A percentile compares a stretch with the other conserved stretches of the same genome.
These are phyloP conservation scores for Panicum hallii DNA, from an alignment of 202 grass and related monocot species.

Conservation along the genomic window DNA sequence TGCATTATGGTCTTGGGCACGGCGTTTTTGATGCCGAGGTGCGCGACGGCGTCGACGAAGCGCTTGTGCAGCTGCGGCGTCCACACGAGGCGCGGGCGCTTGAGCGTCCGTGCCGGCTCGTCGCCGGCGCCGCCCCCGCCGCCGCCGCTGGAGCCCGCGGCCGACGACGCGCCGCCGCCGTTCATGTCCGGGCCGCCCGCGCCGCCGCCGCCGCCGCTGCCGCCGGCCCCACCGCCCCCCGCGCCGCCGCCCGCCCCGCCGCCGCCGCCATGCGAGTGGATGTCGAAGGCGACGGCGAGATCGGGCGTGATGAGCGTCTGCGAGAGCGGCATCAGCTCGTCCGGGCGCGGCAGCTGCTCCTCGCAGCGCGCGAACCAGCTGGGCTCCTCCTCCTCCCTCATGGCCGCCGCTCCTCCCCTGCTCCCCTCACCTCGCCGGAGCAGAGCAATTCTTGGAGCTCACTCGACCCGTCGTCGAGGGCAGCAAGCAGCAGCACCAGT, in stretches of 20 bases:
- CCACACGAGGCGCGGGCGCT: slow-evolving; percentile 94
- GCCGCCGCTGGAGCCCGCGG: slow-evolving; percentile 55
- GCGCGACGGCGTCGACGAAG: slow-evolving; percentile 95
- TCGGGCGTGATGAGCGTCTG: slow-evolving; percentile 90
- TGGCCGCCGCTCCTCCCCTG: not conserved
- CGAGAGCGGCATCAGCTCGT: slow-evolving; percentile 93
- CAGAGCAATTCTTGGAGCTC: slow-evolving; percentile 33
- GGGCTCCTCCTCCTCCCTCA: slow-evolving; percentile 93
- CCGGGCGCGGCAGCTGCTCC: slow-evolving; percentile 85
- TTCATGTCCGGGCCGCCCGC: slow-evolving; percentile 50
- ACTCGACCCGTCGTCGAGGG: not conserved
- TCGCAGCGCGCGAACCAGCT: slow-evolving; percentile 92
- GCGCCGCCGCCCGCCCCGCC: not conserved
- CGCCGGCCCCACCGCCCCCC: too few species aligned
- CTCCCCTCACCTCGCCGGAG: not conserved
- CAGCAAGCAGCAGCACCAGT: not conserved
- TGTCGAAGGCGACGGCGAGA: slow-evolving; percentile 96
- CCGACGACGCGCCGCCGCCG: slow-evolving; percentile 57
- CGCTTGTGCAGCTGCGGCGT: slow-evolving; percentile 99
- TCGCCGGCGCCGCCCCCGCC: slow-evolving; percentile 51
- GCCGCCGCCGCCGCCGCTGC: not conserved
- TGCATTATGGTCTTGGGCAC: slow-evolving; percentile 99
- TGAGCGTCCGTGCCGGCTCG: slow-evolving; percentile 90
- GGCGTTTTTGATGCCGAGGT: slow-evolving; percentile 99
- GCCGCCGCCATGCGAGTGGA: slow-evolving; percentile 43